Percentiles rank a stretch among this genome's conserved stretches.
Evolutionary conservation across 179 eudicot species (phyloP).

Genomic region (Corrigiola litoralis): DNA sequence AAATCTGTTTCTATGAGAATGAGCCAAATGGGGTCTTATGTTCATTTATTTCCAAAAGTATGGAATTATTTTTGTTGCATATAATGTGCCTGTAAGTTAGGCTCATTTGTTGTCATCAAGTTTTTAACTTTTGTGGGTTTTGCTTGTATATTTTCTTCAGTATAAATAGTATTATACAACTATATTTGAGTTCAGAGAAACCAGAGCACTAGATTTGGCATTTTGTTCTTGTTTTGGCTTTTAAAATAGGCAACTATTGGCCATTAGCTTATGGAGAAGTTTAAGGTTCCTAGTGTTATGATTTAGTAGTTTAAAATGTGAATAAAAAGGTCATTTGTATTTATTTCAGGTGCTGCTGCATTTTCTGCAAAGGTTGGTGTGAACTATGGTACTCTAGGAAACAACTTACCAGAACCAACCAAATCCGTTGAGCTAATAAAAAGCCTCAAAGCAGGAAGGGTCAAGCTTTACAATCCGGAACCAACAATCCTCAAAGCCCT

Average conservation of each 20-base stretch:
- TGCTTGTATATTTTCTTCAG: not conserved
- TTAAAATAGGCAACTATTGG: not conserved
- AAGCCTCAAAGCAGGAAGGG: slow-evolving; percentile 48
- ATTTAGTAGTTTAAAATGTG: not conserved
- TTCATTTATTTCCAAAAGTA: too few relatives aligned
- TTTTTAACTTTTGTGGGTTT: not conserved
- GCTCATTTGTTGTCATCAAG: too few relatives aligned
- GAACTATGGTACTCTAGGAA: slow-evolving; percentile 77
- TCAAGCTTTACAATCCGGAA: slow-evolving; percentile 63
- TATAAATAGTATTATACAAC: too few relatives aligned
- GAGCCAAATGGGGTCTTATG: not conserved
- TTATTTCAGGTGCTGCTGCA: slow-evolving; percentile 49
- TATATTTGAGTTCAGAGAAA: slow-evolving; percentile 5
- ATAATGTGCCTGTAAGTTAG: too few relatives aligned
- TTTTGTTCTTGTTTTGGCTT: not conserved
- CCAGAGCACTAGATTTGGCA: not conserved
- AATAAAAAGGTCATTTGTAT: not conserved
- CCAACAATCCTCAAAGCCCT: slow-evolving; percentile 60
- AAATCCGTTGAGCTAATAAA: slow-evolving; percentile 56
- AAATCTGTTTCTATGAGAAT: not conserved
- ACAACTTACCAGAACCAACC: slow-evolving; percentile 60
- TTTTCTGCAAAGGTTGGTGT: slow-evolving; percentile 57
- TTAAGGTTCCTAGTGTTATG: too few relatives aligned
- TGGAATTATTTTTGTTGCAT: too few relatives aligned
- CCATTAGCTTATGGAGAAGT: not conserved